Evolutionary conservation across 305 asterid species (phyloP), one percentile per base, ranked within the genome.

Genomic region (Fraxinus xanthoxyloides): DNA sequence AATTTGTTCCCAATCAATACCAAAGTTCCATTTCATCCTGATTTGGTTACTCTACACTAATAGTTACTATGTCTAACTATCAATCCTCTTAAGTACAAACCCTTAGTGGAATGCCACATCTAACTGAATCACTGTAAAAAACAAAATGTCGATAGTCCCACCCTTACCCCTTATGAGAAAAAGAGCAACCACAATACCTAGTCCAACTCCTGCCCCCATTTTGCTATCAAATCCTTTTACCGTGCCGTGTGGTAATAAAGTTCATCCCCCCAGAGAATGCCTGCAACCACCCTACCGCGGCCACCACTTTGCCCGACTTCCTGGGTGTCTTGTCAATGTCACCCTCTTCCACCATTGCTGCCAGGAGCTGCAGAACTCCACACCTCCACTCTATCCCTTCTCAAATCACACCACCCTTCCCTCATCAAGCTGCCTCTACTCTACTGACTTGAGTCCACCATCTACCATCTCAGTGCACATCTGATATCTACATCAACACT

Each of bases 261-360:
- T 84, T 73, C 72, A 75, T 5, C 21, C 78, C 54, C 30, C 46
- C 51, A 9, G 70, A 61, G 48, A 77, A 90, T 93, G 93, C 92
- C 38, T 86, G 89, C 32, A 87, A 84, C 89, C 85, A 46, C 81
- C 89, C 36, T 88, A 83, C 89, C 85, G 61, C 82, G 7, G 13
- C 86, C 82, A 43, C 85, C 77, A 54, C 85, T 70, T 77, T 77
- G 51, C 84, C 76, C 23, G 84, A 21, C 40, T 74, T 61, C 72
- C 72, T 23, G 17, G 72, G 72, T 36, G 24, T 23, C 65, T 30
- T 83, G 80, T 12, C 82, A 70, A 74, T 82, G 6, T 77, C 81
- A 81, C 48, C 80, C 21, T 1, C 84, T 82, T 40, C 84, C 46
- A 34, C 81, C 85, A 4, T 82, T 79, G 21, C 85, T 87, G n/a